Evolutionary conservation across 495 filamentous ascomycete genomes (phyloP), one percentile per base, ranked within the genome.

Genomic region (Apodospora peruviana): DNA sequence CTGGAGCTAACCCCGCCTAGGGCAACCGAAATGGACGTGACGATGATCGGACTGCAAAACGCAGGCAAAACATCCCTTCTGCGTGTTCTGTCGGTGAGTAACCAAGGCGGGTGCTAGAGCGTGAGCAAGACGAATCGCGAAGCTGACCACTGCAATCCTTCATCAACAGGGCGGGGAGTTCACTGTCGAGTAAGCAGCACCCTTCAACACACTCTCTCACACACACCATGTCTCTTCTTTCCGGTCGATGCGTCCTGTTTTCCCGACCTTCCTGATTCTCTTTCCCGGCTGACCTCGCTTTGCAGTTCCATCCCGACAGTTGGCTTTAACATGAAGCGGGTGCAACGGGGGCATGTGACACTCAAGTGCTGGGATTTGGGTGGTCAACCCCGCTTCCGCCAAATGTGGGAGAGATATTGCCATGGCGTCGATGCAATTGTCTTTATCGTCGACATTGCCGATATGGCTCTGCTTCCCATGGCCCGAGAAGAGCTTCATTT

Each of bases 391-490:
- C 82, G 93, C 54, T 98, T 97, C 71, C 87, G 93, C 55, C 86
- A 89, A 51, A 98, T 98, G 93, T 98, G 93, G 93, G 93, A 97
- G 76, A 78, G 93, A 58, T 98, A 98, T 69, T 98, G 93, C 72
- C 86, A 90, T 40, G 91, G 90, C 35, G 93, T 96, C 53, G 96
- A 95, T 69, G 93, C 93, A 53, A 97, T 98, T 57, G 91, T 98
- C 43, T 98, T 96, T 70, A 95, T 98, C 68, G 45, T 70, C 48
- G 90, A 96, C 62, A 88, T 90, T 43, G 89, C 90, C 50, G 90
- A 96, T 64, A 72, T 73, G 18, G 78, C 79, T 23, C 83, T 90
- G 5, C 70, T 96, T 32, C 88, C 89, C n/a, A 80, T 88, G 49
- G 93, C 93, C 19, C 85, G 83, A 43, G 91, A 96, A 50, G 93